Base-by-base conservation (phyloP, 495 filamentous ascomycete genomes). In the Neurospora sp. region DNA sequence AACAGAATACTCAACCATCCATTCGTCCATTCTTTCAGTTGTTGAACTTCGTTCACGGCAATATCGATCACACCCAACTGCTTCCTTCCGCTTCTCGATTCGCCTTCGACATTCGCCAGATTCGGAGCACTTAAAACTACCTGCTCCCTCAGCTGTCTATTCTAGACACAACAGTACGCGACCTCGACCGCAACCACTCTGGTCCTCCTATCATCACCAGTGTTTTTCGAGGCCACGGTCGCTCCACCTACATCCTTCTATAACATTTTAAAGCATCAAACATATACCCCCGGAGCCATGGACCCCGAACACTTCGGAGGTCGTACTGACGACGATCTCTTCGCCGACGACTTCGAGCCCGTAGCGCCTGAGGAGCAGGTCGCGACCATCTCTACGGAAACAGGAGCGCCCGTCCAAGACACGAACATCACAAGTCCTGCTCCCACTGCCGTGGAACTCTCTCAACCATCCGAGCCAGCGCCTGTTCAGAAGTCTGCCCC, bases 271-370 rank as follows among this genome's bases (percentile, higher is more conserved):
- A 60, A 3, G 46, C 20, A 0, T 27, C 12, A 31, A 1, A 3
- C 20, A 14, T 27, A 60, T 27, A 14, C 46, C 27, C 4, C 12
- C 23, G 20, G 49, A 6, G 23, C n/a, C 35, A 78, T 78, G 76
- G 76, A 76, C 2, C 70, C 84, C 35, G 85, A 87, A 70, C 85
- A 87, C 74, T 87, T 86, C 42, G 83, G 82, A 72, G 85, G 85
- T 39, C 78, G 85, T 16, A 87, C 85, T 44, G 85, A 87, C 75
- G 85, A 87, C 71, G 85, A 86, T 72, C 80, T 87, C 74, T 87
- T 87, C 69, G 80, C 84, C 8, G 85, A 87, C 71, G 85, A 87
- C 69, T 86, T 86, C 70, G 85, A 87, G 76, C 84, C 82, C 18
- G 78, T 85, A 31, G 74, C 74, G 0, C 39, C 69, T 42, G 75